Evolutionary conservation across 2,329 filamentous ascomycete species (phyloP).

Genomic region (Corinectria fuckeliana): DNA sequence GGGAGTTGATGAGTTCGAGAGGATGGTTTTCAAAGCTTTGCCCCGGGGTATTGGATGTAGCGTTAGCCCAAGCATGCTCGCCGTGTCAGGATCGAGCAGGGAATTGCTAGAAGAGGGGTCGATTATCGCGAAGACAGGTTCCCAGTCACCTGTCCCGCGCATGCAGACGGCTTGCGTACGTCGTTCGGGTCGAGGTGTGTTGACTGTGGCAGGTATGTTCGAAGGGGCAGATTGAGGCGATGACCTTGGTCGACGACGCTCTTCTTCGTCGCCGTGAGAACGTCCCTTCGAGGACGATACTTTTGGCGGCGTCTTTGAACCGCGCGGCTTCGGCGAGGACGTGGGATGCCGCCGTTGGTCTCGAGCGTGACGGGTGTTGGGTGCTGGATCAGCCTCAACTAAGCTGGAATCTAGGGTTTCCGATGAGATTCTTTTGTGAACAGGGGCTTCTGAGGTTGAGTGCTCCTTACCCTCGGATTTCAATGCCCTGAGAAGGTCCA

Average conservation of each 20-base stretch:
- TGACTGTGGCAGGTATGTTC: no score
- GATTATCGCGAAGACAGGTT: neutral
- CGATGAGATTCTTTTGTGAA: neutral
- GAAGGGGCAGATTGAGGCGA: neutral
- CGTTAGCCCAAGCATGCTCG: neutral
- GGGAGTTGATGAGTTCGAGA: neutral
- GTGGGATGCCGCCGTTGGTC: neutral
- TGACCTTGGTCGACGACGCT: no score
- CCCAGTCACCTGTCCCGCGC: slow-evolving; percentile 1
- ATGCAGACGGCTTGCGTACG: slow-evolving; percentile 2
- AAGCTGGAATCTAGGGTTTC: no score
- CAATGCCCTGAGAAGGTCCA: neutral
- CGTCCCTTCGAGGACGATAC: neutral
- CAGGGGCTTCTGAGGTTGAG: neutral
- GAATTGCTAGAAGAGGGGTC: neutral
- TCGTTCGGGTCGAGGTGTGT: neutral
- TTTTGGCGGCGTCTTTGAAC: neutral
- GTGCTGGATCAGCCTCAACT: neutral
- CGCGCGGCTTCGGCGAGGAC: neutral
- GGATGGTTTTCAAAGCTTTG: neutral
- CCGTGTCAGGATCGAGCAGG: neutral
- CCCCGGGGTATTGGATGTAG: slow-evolving; percentile 1
- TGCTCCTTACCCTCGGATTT: neutral
- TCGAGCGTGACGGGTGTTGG: neutral
- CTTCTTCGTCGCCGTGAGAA: neutral